Conservation (phyloP, 148 eudicot genomes). For the Amaranthus hypochondriacus region DNA sequence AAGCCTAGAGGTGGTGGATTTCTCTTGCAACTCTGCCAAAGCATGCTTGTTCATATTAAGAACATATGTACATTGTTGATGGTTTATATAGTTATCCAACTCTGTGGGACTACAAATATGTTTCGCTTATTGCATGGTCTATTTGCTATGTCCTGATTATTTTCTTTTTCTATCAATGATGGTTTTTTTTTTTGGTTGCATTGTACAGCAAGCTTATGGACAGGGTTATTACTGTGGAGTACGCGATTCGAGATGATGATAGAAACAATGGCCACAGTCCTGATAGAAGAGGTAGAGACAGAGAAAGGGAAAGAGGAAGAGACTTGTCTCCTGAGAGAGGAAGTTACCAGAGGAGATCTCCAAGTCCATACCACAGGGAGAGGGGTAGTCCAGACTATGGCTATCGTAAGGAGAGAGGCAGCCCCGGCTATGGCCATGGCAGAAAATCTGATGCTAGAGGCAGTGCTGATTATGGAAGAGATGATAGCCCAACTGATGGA, state of each 20-base stretch:
- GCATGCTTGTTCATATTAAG: neutral
- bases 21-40: too few relatives aligned
- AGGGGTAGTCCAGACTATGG: slow-evolving; percentile 55
- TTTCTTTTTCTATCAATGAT: slow-evolving; percentile 4
- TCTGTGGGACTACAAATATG: neutral
- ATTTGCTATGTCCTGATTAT: neutral
- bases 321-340: slow-evolving; percentile 50
- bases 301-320: slow-evolving; percentile 40
- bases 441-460: slow-evolving; percentile 38
- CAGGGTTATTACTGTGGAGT: slow-evolving; percentile 78
- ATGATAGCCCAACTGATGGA: slow-evolving; percentile 43
- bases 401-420: slow-evolving; percentile 37
- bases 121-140: neutral
- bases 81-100: too few relatives aligned
- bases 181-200: slow-evolving; percentile 12
- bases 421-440: slow-evolving; percentile 75
- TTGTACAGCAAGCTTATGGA: slow-evolving; percentile 67
- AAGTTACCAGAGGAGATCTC: slow-evolving; percentile 44
- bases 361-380: slow-evolving; percentile 56
- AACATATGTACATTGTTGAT: neutral
- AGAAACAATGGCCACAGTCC: slow-evolving; percentile 43
- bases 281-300: slow-evolving; percentile 59
- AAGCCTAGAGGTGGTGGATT: neutral
- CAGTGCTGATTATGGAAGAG: slow-evolving; percentile 44
- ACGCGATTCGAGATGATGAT: slow-evolving; percentile 72